Evolutionary conservation across 148 eudicot species (phyloP).

Genomic region (Selenicereus undatus): DNA sequence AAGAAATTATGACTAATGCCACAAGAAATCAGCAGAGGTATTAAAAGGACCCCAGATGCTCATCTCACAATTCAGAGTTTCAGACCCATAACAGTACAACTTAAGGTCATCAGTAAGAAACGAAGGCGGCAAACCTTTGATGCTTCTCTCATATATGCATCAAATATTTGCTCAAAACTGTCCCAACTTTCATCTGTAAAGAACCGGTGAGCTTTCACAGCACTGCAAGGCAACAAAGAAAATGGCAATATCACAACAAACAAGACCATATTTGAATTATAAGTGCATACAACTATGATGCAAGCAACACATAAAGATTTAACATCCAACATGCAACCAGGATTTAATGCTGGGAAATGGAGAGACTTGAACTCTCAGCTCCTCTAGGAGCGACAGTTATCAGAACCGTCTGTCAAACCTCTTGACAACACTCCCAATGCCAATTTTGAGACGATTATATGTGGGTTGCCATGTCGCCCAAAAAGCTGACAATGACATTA

Average conservation of each 20-base stretch:
- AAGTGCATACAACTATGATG: conserved; percentile 13
- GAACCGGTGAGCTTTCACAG: conserved; percentile 91
- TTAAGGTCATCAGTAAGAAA: neutral
- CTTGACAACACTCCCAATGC: conserved; percentile 98
- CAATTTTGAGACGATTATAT: conserved; percentile 55
- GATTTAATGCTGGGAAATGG: conserved; percentile 77
- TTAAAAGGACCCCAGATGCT: neutral
- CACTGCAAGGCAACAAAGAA: conserved; percentile 60
- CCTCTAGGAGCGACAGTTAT: conserved; percentile 91
- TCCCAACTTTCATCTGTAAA: conserved; percentile 89
- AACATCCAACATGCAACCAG: conserved; percentile 6
- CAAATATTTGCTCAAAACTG: conserved; percentile 83
- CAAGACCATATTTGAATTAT: conserved; percentile 15
- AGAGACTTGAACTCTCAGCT: conserved; percentile 99
- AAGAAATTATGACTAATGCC: neutral
- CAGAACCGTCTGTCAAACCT: conserved; percentile 93
- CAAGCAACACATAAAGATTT: conserved; percentile 4
- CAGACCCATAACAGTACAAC: neutral
- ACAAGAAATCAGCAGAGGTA: neutral
- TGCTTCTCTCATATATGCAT: conserved; percentile 89
- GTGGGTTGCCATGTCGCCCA: conserved; percentile 97
- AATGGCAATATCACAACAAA: conserved; percentile 49
- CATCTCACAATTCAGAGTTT: no score
- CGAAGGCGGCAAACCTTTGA: conserved; percentile 60
- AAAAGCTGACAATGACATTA: conserved; percentile 98